Evolutionary conservation across 2,329 filamentous ascomycete species (phyloP).

Genomic region (Colletotrichum camelliae): DNA sequence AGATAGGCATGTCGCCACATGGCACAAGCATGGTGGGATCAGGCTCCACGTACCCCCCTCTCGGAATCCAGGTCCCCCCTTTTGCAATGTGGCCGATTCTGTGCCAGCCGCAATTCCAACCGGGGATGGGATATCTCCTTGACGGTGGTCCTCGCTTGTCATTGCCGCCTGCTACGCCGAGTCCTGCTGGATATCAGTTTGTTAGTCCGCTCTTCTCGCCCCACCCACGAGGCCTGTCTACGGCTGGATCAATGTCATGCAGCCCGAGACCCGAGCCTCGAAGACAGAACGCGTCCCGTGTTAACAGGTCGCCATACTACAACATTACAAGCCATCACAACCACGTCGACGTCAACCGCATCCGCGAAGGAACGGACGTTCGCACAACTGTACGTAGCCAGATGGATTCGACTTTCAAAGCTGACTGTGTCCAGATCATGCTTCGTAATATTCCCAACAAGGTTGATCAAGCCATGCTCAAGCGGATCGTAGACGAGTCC

Average conservation of each 20-base stretch:
- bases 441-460: conserved; percentile 94
- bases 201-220: conserved; percentile 28
- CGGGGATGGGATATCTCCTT: conserved; percentile 32
- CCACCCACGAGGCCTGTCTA: background rate
- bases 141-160: conserved; percentile 23
- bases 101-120: conserved; percentile 32
- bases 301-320: conserved; percentile 51
- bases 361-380: conserved; percentile 71
- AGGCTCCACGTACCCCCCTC: background rate
- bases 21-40: background rate
- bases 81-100: conserved; percentile 39
- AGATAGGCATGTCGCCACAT: background rate
- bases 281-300: conserved; percentile 54
- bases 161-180: background rate
- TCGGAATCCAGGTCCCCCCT: conserved; percentile 26
- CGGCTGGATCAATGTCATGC: conserved; percentile 21
- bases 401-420: background rate
- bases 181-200: conserved; percentile 2
- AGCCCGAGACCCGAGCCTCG: conserved; percentile 44
- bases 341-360: conserved; percentile 65
- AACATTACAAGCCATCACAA: conserved; percentile 62
- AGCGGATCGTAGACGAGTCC: conserved; percentile 78
- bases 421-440: conserved; percentile 75
- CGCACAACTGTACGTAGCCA: conserved; percentile 69
- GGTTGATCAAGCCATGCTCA: conserved; percentile 78